Conservation (phyloP, 2,329 filamentous ascomycete genomes). For the Phialophora expanda region DNA sequence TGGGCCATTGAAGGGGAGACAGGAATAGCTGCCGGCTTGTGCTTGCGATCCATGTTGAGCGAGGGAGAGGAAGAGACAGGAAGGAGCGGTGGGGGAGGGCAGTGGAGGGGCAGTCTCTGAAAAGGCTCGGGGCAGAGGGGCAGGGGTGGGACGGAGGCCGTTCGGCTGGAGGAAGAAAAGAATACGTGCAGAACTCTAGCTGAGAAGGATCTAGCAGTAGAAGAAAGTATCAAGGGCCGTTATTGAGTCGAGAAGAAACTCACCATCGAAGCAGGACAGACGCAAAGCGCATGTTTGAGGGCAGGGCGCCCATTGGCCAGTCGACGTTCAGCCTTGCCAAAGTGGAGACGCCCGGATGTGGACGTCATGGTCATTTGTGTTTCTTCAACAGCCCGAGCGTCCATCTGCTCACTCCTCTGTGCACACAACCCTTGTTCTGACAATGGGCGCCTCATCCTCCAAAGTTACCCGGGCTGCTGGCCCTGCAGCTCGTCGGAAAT, state of each 20-base stretch:
- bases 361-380: background rate
- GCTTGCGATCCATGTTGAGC: conserved; percentile 73
- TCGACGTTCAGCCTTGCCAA: conserved; percentile 10
- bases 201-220: background rate
- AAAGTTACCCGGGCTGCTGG: conserved; percentile 37
- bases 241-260: background rate
- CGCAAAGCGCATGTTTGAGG: conserved; percentile 2
- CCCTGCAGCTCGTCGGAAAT: conserved; percentile 35
- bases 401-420: background rate
- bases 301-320: background rate
- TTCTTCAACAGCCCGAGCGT: background rate
- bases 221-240: background rate
- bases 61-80: background rate
- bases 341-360: conserved; percentile 12
- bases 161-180: background rate
- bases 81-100: conserved; percentile 11
- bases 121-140: background rate
- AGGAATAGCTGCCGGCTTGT: conserved; percentile 79
- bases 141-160: background rate
- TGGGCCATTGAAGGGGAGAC: conserved; percentile 75
- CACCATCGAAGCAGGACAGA: background rate
- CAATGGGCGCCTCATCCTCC: conserved; percentile 38
- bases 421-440: background rate
- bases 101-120: background rate
- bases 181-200: background rate